A percentile compares a stretch with the other conserved stretches of the same genome.
These are phyloP conservation scores for Pseudogymnoascus destructans DNA, from an alignment of 2,329 filamentous ascomycete genomes.

Conservation along the genomic window DNA sequence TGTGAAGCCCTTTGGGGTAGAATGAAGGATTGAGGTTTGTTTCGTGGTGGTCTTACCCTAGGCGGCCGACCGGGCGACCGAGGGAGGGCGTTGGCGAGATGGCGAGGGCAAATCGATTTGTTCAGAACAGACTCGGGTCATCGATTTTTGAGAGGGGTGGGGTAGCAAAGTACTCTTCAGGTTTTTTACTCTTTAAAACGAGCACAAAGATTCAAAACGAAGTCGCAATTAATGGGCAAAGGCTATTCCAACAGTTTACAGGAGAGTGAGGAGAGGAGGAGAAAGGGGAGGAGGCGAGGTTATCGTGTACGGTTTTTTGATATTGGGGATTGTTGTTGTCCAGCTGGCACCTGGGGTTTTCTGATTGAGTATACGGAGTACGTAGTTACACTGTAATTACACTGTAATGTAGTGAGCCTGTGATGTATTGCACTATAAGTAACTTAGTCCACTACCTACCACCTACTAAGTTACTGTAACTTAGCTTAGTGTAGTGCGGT, in stretches of 20 bases:
- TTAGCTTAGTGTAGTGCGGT: too few species aligned
- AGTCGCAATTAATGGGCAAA: not conserved
- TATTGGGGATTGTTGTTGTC: not conserved
- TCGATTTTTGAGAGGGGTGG: not conserved
- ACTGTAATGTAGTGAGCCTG: not conserved
- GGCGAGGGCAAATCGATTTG: not conserved
- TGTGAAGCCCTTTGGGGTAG: not conserved
- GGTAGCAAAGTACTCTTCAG: not conserved
- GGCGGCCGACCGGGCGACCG: not conserved
- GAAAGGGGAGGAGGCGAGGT: not conserved
- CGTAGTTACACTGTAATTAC: too few species aligned
- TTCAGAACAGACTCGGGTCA: not conserved
- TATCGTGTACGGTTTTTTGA: not conserved
- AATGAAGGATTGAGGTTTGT: conserved; percentile 2
- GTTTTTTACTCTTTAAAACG: not conserved
- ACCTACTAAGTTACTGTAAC: too few species aligned
- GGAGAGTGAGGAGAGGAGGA: not conserved
- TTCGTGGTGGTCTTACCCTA: conserved; percentile 3
- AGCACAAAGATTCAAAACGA: not conserved
- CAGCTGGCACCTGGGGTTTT: not conserved
- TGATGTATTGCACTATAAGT: not conserved
- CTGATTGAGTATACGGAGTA: too few species aligned
- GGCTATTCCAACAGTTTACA: not conserved
- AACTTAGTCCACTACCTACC: too few species aligned
- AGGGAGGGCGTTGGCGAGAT: conserved; percentile 3